Base-by-base conservation (phyloP, 2,329 filamentous ascomycete species). In the Ascochyta pisi region DNA sequence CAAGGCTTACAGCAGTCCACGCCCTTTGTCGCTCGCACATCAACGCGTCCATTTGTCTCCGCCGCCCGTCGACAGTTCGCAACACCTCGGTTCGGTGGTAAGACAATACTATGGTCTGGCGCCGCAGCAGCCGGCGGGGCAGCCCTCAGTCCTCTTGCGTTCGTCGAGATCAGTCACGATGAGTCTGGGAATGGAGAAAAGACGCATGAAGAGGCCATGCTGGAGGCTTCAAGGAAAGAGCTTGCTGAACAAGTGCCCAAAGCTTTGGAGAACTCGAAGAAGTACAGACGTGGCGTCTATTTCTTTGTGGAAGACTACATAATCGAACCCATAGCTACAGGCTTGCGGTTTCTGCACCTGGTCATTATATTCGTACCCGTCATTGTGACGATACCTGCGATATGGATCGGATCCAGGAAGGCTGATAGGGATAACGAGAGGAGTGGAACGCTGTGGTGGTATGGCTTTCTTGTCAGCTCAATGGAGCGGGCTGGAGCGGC, bases 401-500 rank as follows among this genome's bases (percentile, higher is more conserved):
- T 96, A 54, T 97, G 91, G 89, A 57, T 96, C 54, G 95, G 95
- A 1, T 72, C 74, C 31, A 81, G 89, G 41, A 80, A 86, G 44
- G 78, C 83, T 2, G 79, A 86, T 31, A 84, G 83, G 54, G 88
- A 92, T 65, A 86, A 91, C 62, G 91, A 96, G 78, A 84, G 91
- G 60, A 83, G 79, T 6, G 94, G 95, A 0, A 93, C 93, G 0
- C 70, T 98, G 3, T 96, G 91, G 92, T 99, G 95, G 95, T 99
- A 97, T 78, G 81, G 82, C 3, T 95, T 96, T 69, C 77, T 99
- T 35, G 92, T 98, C 9, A 84, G 82, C 54, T 84, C 89, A 26
- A 98, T 99, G 95, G 94, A 99, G 77, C 84, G 88, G 71, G 92
- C 94, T 16, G 95, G 95, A 0, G 93, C 95, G 40, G 92, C 95